Evolutionary conservation across 1,284 basidiomycete genomes (phyloP), one percentile per base, ranked within the genome.

Genomic region (Pyrrhoderma lamaoense): DNA sequence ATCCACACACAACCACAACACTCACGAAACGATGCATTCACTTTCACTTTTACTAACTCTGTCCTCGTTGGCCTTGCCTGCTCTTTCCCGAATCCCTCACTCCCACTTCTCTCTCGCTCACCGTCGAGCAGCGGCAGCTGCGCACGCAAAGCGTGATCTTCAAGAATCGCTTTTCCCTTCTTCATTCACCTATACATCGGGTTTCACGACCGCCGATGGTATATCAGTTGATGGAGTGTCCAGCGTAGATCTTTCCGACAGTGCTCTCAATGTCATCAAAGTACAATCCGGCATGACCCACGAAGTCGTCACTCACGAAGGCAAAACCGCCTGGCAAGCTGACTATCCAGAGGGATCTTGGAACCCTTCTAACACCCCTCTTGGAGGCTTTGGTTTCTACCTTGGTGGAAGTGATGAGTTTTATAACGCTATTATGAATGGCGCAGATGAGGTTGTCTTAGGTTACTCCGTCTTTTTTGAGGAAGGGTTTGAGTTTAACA

Each of bases 201-300:
- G 55, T 3, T 58, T 58, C 50, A 57, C 55, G 31, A 57, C 57
- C 8, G 56, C 57, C 3, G 27, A 39, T 34, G 55, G 47, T 16
- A 50, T 57, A 13, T 39, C 39, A 16, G 37, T 55, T 13, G 11
- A 48, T 13, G 46, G 53, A 19, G 52, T 58, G 13, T 45, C 57
- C 55, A 13, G 51, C 49, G 19, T 64, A 60, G 52, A 51, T 19
- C 52, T 60, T 54, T 13, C 60, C 60, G 55, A 56, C 45, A 8
- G 62, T 60, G 39, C 62, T 59, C 53, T 67, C 59, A 57, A 67
- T 63, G 34, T 69, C 59, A 35, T 65, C 64, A 48, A 57, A 21
- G 45, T 53, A 2, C 40, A 51, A 19, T 55, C 45, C 14, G 56
- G 56, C 2, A 50, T 52, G 42, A 48, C 40, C 11, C 57, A 58